phyloP scores from a whole-genome alignment of 768 basidiomycete species.

The Mycena maculata region DNA sequence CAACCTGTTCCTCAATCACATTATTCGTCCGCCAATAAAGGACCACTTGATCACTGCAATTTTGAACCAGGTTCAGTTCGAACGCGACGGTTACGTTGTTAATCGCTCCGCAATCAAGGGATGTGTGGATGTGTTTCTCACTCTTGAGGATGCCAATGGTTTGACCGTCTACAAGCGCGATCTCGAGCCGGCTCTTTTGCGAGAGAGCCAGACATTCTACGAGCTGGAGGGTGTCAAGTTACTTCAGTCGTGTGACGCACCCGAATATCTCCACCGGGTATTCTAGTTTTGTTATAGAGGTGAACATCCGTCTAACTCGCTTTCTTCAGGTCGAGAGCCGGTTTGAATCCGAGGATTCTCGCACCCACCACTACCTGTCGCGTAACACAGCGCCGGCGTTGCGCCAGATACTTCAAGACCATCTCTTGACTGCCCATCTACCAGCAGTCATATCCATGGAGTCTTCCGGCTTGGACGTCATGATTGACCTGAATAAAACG shows the following conservation, averaged over 20 bases:
- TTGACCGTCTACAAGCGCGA: constrained; percentile 82
- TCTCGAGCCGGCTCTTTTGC: constrained; percentile 85
- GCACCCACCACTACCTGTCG: constrained; percentile 88
- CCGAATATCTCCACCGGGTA: constrained; percentile 85
- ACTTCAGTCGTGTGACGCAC: constrained; percentile 79
- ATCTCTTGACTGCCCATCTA: constrained; percentile 84
- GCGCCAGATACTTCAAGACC: constrained; percentile 77
- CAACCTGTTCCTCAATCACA: constrained; percentile 83
- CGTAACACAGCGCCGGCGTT: constrained; percentile 77
- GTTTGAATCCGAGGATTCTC: constrained; percentile 83
- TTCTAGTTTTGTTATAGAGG: constrained; percentile 40
- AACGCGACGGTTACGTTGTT: constrained; percentile 91
- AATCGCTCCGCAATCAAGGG: constrained; percentile 92
- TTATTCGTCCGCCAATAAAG: constrained; percentile 85
- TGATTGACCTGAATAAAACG: constrained; percentile 85
- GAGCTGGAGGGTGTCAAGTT: constrained; percentile 76
- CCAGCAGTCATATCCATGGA: constrained; percentile 79
- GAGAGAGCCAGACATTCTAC: constrained; percentile 85
- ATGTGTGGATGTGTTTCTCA: constrained; percentile 86
- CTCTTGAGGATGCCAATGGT: constrained; percentile 66
- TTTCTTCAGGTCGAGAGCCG: constrained; percentile 77
- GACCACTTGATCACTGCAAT: constrained; percentile 86
- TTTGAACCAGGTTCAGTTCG: constrained; percentile 87
- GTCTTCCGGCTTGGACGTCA: constrained; percentile 85
- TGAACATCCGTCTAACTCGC: constrained; percentile 9